Base-by-base conservation (phyloP, 371 early-diverging fungal genomes). In the Mucor plumbeus region DNA sequence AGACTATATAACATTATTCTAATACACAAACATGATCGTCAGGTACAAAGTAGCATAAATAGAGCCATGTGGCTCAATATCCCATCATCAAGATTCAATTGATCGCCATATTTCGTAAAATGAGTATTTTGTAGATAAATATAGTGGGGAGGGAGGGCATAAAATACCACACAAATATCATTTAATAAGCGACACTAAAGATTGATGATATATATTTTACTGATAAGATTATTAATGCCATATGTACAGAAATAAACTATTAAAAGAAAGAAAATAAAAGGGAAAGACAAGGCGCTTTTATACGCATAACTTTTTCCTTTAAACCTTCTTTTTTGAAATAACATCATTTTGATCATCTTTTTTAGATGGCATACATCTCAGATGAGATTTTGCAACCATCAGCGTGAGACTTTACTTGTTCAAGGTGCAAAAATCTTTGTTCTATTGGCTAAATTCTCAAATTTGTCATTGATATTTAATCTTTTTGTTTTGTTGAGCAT, bases 271-370 rank as follows among this genome's bases (percentile, higher is more conserved):
- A 15, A 48, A 21, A 19, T 5, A 19, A 15, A 9, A 48, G n/a
- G 21, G 19, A 19, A 19, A 48, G 9, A 9, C 21, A 19, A 48
- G 17, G 19, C 1, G 48, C 9, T 48, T 48, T 48, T 48, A 48
- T 48, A 48, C 2, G 11, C 38, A 38, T 38, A 8, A 48, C 48
- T 5, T 48, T 19, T 48, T 13, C 21, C 19, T 43, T 21, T 21
- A 48, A 48, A 48, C 48, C 19, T 48, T 44, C 44, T 44, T 44
- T 40, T 44, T 44, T 48, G 48, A 48, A 48, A 48, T 48, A 48
- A 48, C 48, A 48, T 48, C 19, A 48, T 48, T 48, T 48, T 48
- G 48, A 48, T 48, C 17, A 48, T 48, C 48, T 48, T 8, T 48
- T 48, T 48, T n/a, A 17, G n/a, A n/a, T 15, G 10, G 8, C 8